Conservation (phyloP, 1,284 basidiomycete species). For the Meira nashicola region DNA sequence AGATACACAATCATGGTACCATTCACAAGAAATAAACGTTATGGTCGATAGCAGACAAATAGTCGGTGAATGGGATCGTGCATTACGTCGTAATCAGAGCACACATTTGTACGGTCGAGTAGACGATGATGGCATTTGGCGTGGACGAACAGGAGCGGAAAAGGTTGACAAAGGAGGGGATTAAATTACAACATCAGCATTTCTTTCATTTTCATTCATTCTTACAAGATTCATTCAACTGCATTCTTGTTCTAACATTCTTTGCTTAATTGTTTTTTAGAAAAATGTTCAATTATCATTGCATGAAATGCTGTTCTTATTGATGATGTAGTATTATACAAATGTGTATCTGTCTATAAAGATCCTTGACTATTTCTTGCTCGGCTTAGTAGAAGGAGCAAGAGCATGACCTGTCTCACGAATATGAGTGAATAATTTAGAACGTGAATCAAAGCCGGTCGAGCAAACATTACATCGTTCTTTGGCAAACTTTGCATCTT, state of each 20-base stretch:
- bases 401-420: slow-evolving; percentile 69
- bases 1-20: slow-evolving; percentile 62
- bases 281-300: no score
- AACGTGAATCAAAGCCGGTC: slow-evolving; percentile 65
- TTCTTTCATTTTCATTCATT: no score
- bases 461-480: slow-evolving; percentile 69
- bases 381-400: slow-evolving; percentile 52
- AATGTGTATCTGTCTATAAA: no score
- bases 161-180: slow-evolving; percentile 34
- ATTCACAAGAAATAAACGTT: slow-evolving; percentile 71
- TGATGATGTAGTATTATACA: no score
- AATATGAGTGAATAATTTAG: slow-evolving; percentile 74
- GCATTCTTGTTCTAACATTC: no score
- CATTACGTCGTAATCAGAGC: slow-evolving; percentile 66
- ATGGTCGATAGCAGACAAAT: slow-evolving; percentile 66
- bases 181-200: not conserved
- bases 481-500: slow-evolving; percentile 3
- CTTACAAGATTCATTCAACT: no score
- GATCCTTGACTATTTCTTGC: not conserved
- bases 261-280: no score
- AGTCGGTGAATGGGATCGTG: slow-evolving; percentile 64
- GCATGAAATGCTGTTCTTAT: no score
- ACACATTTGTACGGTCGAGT: slow-evolving; percentile 64
- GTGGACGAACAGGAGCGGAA: slow-evolving; percentile 57
- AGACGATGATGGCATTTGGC: slow-evolving; percentile 67